Base-by-base conservation (phyloP, 345 rosid genomes). In the Ricinus communis region DNA sequence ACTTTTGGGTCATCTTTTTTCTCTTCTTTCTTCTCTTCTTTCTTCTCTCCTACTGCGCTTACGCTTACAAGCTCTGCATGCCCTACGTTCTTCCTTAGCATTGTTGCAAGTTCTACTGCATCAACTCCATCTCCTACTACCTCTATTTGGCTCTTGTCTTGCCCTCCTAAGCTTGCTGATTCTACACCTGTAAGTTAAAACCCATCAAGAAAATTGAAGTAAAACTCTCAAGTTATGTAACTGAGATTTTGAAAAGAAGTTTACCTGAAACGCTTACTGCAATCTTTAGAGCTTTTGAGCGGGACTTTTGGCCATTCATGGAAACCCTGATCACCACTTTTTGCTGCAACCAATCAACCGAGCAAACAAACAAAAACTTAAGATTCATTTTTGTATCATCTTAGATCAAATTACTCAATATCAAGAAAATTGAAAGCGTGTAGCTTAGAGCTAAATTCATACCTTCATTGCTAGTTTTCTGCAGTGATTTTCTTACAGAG, bases 91-190 rank as follows among this genome's bases (percentile, higher is more conserved):
- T 80, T 86, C 27, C 86, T 78, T 2, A 85, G 58, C 70, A 8
- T 19, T 33, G 63, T 58, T 12, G 82, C 70, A 0, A 86, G 75
- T 12, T 19, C 1, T 4, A 76, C 82, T 62, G 82, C 30, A 54
- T 86, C 86, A 1, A 87, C 72, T n/a, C 80, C 82, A 8, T 79
- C 85, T 33, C 90, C 90, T 0, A 64, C 80, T 5, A 88, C 80
- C 75, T 85, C 90, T 30, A 86, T 86, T 53, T 84, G 81, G 74
- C 66, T 80, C 82, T 77, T 73, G 21, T 80, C 86, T 16, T 69
- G 73, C 4, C 88, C 90, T 70, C 75, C 85, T 60, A 83, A 62
- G 1, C 80, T 70, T 41, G 71, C 90, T 0, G 80, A 80, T 51
- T 80, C 71, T 15, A 88, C 90, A 0, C 90, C 87, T 83, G 8